A percentile compares a stretch with the other conserved stretches of the same genome.
Evolutionary conservation across 2,329 filamentous ascomycete species (phyloP).

Genomic region (Akanthomyces muscarius): DNA sequence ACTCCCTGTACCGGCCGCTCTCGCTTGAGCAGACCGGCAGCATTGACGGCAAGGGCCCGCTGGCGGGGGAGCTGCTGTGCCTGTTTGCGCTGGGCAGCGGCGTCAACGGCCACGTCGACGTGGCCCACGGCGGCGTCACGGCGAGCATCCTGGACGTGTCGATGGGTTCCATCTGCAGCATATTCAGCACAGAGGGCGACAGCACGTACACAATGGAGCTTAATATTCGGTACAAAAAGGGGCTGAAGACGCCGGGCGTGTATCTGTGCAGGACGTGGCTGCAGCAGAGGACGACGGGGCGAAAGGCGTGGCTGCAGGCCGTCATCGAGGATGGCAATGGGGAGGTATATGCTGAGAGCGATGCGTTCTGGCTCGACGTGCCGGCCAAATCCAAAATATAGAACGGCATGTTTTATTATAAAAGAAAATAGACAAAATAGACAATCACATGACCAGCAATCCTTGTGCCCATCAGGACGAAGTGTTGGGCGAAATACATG

Average conservation of each 20-base stretch:
- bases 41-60: not conserved
- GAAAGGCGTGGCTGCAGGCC: slow-evolving; percentile 22
- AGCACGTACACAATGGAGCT: slow-evolving; percentile 22
- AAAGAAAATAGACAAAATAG: not conserved
- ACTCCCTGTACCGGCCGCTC: slow-evolving; percentile 3
- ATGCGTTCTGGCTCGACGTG: slow-evolving; percentile 12
- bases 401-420: not conserved
- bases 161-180: slow-evolving; percentile 19
- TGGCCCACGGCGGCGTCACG: slow-evolving; percentile 23
- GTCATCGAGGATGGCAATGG: slow-evolving; percentile 19
- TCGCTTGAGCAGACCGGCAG: not conserved
- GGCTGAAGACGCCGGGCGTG: slow-evolving; percentile 18
- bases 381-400: not conserved
- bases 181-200: slow-evolving; percentile 18
- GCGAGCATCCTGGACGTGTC: slow-evolving; percentile 23
- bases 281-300: slow-evolving; percentile 18
- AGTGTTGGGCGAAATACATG: too few relatives aligned
- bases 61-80: slow-evolving; percentile 9
- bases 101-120: slow-evolving; percentile 21
- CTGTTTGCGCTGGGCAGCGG: slow-evolving; percentile 19
- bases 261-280: slow-evolving; percentile 17
- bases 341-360: not conserved
- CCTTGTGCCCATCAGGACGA: not conserved
- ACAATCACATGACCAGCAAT: not conserved
- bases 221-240: slow-evolving; percentile 21